Conservation (phyloP, 2,329 filamentous ascomycete species). For the Tolypocladium paradoxum region DNA sequence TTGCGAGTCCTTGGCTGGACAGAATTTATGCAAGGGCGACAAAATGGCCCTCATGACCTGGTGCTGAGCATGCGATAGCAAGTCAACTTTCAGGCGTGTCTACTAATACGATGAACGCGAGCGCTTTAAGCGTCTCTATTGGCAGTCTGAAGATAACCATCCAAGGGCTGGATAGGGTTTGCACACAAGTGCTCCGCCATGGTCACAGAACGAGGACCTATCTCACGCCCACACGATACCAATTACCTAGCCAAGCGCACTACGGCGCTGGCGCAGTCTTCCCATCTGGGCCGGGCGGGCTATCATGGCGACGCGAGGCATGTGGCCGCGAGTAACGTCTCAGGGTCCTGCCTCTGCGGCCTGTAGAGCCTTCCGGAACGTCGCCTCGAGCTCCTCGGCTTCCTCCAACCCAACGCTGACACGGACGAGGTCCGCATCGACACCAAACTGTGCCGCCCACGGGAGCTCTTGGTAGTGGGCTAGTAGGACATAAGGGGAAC, state of each 20-base stretch:
- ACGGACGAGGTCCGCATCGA: constrained; percentile 69
- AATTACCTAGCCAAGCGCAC: neutral
- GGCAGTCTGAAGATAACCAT: neutral
- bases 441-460: constrained; percentile 78
- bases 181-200: neutral
- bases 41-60: neutral
- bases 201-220: neutral
- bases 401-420: constrained; percentile 89
- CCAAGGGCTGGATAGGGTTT: neutral
- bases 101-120: neutral
- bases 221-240: neutral
- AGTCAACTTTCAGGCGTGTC: neutral
- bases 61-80: neutral
- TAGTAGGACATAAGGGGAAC: constrained; percentile 80
- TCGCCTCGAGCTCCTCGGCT: constrained; percentile 48
- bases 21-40: neutral
- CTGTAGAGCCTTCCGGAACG: constrained; percentile 60
- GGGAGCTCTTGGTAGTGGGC: constrained; percentile 86
- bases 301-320: neutral
- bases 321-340: neutral
- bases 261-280: neutral
- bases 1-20: neutral
- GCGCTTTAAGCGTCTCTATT: neutral
- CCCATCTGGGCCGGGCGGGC: neutral
- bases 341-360: constrained; percentile 27